These are phyloP conservation scores for Fusarium sp. DNA, from an alignment of 2,329 filamentous ascomycete species.

Conservation along the genomic window DNA sequence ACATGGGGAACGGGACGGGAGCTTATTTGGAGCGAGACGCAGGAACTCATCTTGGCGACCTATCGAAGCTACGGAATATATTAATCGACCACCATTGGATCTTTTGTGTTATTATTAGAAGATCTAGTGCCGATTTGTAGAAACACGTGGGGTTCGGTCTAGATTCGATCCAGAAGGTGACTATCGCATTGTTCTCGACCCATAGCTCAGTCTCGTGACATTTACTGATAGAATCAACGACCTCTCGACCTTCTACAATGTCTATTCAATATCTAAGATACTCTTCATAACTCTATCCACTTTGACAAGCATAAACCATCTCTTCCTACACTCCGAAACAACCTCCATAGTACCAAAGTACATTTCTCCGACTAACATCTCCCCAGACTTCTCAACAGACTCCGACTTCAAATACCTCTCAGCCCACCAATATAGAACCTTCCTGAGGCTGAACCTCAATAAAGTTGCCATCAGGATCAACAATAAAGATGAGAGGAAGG, in stretches of 20 bases:
- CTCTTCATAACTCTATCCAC: too few species aligned
- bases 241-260: too few species aligned
- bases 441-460: slow-evolving; percentile 14
- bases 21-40: background rate
- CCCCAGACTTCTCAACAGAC: background rate
- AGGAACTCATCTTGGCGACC: slow-evolving; percentile 1
- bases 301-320: too few species aligned
- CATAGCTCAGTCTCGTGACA: too few species aligned
- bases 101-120: background rate
- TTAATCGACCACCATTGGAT: background rate
- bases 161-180: background rate
- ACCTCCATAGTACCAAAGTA: too few species aligned
- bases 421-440: background rate
- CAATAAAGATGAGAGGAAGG: background rate
- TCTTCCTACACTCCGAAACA: too few species aligned
- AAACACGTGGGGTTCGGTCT: slow-evolving; percentile 1
- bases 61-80: background rate
- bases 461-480: slow-evolving; percentile 13
- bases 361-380: background rate
- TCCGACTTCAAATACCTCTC: background rate
- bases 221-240: too few species aligned
- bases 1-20: background rate
- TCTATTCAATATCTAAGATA: too few species aligned
- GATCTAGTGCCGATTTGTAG: background rate
- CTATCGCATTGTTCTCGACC: background rate